A percentile compares a stretch with the other conserved stretches of the same genome.
Conservation (phyloP, 208 protist genomes). For the Crithidia brevicula region DNA sequence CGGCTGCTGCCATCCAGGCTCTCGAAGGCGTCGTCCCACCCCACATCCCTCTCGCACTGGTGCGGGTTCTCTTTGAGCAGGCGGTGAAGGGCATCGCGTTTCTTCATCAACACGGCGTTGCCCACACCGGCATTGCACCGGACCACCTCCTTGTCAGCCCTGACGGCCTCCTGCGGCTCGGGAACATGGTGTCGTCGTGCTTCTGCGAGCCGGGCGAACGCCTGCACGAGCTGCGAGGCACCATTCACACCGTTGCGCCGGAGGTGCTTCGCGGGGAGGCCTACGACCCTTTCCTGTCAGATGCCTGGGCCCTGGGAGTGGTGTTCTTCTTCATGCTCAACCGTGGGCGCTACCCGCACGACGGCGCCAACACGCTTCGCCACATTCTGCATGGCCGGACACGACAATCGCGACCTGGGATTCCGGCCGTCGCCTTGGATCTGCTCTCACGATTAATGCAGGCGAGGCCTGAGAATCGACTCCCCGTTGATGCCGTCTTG, state of each 20-base stretch:
- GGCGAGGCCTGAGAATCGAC: conserved; percentile 50
- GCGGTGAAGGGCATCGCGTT: conserved; percentile 74
- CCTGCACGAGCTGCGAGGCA: conserved; percentile 69
- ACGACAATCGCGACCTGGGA: conserved; percentile 44
- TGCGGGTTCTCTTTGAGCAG: conserved; percentile 63
- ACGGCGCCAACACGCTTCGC: conserved; percentile 87
- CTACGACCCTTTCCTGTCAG: conserved; percentile 82
- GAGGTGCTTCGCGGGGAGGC: conserved; percentile 68
- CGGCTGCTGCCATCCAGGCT: not conserved
- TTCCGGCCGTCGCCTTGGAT: conserved; percentile 58
- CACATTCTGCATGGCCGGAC: conserved; percentile 77
- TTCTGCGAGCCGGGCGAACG: conserved; percentile 54
- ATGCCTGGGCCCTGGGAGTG: conserved; percentile 85
- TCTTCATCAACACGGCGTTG: conserved; percentile 76
- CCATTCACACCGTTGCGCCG: conserved; percentile 85
- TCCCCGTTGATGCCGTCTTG: conserved; percentile 68
- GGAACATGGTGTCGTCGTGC: conserved; percentile 76
- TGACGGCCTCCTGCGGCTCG: conserved; percentile 69
- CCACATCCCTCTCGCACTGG: conserved; percentile 24
- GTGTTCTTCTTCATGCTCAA: conserved; percentile 91
- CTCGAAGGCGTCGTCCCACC: not conserved
- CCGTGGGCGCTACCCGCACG: conserved; percentile 83
- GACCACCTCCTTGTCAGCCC: conserved; percentile 83
- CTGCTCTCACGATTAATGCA: conserved; percentile 68
- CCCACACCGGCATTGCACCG: conserved; percentile 81